phyloP scores from a whole-genome alignment of 441 rosid genomes.

The Rhodomyrtus psidioides region DNA sequence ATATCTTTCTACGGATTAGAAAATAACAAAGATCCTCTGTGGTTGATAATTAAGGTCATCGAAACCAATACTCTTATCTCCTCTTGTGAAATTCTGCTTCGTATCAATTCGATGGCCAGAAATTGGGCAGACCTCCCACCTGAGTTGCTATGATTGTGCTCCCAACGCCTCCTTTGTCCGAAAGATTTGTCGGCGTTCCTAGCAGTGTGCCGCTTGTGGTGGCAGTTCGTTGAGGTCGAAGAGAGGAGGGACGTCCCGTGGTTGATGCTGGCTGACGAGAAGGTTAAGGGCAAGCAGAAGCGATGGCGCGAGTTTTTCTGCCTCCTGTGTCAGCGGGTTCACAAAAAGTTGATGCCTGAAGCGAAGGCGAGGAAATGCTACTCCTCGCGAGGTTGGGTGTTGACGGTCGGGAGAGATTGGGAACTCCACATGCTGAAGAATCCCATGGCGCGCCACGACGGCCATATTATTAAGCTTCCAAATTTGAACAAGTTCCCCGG shows the following conservation, averaged over 20 bases:
- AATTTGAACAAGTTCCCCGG: neutral
- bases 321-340: neutral
- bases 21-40: too few species aligned
- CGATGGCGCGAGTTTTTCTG: neutral
- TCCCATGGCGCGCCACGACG: neutral
- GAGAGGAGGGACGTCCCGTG: neutral
- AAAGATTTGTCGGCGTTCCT: neutral
- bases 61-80: neutral
- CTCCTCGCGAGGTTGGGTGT: too few species aligned
- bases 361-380: neutral
- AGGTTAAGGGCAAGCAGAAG: neutral
- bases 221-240: neutral
- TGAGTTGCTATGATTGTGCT: neutral
- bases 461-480: neutral
- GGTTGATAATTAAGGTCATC: neutral
- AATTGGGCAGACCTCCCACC: neutral
- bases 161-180: neutral
- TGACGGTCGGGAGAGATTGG: too few species aligned
- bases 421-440: neutral
- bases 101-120: neutral
- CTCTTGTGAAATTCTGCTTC: neutral
- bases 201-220: neutral
- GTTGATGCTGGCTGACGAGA: neutral
- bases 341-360: neutral
- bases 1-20: too few species aligned